These are phyloP conservation scores for Lactuca saligna DNA, from an alignment of 129 eudicot genomes.

Conservation along the genomic window DNA sequence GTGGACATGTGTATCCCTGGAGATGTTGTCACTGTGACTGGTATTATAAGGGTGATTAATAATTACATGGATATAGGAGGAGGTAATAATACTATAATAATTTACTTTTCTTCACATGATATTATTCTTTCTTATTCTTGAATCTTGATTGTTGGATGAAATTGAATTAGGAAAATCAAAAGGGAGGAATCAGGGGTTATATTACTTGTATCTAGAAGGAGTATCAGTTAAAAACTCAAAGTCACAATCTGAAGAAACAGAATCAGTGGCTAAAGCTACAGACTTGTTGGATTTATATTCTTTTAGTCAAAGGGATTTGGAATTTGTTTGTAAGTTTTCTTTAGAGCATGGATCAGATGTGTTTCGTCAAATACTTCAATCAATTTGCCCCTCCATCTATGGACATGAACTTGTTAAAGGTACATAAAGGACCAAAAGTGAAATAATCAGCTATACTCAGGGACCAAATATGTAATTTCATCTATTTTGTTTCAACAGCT, in stretches of 20 bases:
- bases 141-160: background rate
- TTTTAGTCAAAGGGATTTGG: slow-evolving; percentile 77
- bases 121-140: background rate
- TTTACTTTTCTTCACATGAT: too few species aligned
- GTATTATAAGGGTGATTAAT: slow-evolving; percentile 85
- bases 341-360: slow-evolving; percentile 79
- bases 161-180: slow-evolving; percentile 72
- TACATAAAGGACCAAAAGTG: slow-evolving; percentile 13
- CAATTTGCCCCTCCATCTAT: slow-evolving; percentile 92
- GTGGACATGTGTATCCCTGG: slow-evolving; percentile 98
- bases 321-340: slow-evolving; percentile 66
- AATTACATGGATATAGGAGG: slow-evolving; percentile 99
- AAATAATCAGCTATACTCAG: too few species aligned
- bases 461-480: too few species aligned
- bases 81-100: slow-evolving; percentile 39
- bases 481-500: slow-evolving; percentile 35
- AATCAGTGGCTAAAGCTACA: slow-evolving; percentile 42
- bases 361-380: slow-evolving; percentile 84
- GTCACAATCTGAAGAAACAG: slow-evolving; percentile 59
- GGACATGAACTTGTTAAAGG: slow-evolving; percentile 99
- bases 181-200: slow-evolving; percentile 82
- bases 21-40: slow-evolving; percentile 87
- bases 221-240: slow-evolving; percentile 83
- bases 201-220: slow-evolving; percentile 86
- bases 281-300: slow-evolving; percentile 74